phyloP scores from a whole-genome alignment of 1,284 basidiomycete genomes.

The Cryptococcus sp. region DNA sequence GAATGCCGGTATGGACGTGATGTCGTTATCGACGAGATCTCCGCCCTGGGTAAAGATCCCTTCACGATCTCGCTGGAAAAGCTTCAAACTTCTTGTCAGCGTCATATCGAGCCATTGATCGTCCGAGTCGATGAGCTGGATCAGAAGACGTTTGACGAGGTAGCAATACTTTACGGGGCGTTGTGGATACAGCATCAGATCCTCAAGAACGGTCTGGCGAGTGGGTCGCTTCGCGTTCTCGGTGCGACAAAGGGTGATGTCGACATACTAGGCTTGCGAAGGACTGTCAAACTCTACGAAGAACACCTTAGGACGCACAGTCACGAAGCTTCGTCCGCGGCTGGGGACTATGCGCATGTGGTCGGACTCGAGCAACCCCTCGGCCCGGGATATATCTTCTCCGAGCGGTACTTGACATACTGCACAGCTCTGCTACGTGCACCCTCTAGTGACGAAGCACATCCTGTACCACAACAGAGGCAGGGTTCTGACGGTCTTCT shows the following conservation, averaged over 20 bases:
- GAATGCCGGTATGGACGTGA: slow-evolving; percentile 48
- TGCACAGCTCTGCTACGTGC: slow-evolving; percentile 36
- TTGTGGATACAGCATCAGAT: slow-evolving; percentile 69
- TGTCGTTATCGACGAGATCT: slow-evolving; percentile 31
- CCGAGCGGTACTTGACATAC: slow-evolving; percentile 66
- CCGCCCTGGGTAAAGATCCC: slow-evolving; percentile 42
- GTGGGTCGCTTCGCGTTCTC: slow-evolving; percentile 60
- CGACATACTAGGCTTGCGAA: slow-evolving; percentile 64
- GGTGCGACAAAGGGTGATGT: slow-evolving; percentile 46
- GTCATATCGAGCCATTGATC: slow-evolving; percentile 58
- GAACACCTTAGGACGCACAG: slow-evolving; percentile 51
- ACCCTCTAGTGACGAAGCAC: slow-evolving; percentile 31
- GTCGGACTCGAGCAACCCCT: slow-evolving; percentile 11
- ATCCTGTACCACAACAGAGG: slow-evolving; percentile 21
- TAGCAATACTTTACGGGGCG: slow-evolving; percentile 61
- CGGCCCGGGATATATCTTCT: slow-evolving; percentile 60
- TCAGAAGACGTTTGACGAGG: slow-evolving; percentile 64
- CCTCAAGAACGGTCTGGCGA: slow-evolving; percentile 64
- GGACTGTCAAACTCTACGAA: slow-evolving; percentile 59
- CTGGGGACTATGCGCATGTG: slow-evolving; percentile 28
- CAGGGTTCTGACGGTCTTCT: slow-evolving; percentile 12
- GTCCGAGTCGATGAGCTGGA: slow-evolving; percentile 56
- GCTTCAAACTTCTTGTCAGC: slow-evolving; percentile 61
- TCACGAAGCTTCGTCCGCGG: slow-evolving; percentile 25
- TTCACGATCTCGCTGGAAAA: slow-evolving; percentile 57